Base-by-base conservation (phyloP, 805 yeast species). In the Lipomyces sp. region DNA sequence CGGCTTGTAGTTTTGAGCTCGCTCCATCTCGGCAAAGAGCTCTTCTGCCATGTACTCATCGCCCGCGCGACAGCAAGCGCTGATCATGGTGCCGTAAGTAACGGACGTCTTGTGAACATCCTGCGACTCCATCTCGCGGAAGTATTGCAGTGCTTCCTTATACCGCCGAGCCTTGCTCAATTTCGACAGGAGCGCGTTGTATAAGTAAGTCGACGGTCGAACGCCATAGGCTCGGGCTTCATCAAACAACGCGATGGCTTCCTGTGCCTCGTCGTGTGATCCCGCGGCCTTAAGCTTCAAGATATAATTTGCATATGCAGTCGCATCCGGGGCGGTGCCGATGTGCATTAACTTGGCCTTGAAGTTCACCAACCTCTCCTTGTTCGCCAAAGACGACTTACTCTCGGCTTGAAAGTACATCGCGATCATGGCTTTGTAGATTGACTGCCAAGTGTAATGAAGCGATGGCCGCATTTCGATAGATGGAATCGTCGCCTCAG, bases 11-110 rank as follows among this genome's bases (percentile, higher is more conserved):
- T 54, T 48, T 6, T 65, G 57, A 13, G 63, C 61, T 5, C 31
- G 33, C 47, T 69, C 73, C 70, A 70, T 66, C 43, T 69, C 71
- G 7, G 52, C 59, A 28, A 70, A 70, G 28, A 70, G 55, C 16
- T 42, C 31, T 52, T 60, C 61, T 8, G 72, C 73, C 18, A 46
- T 49, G 11, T 40, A 62, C 8, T 49, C 68, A 23, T 67, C 68
- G 10, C 69, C 70, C 11, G 68, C 65, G 4, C 74, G 61, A 41
- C 72, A 66, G 39, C 68, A 66, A 2, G 71, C 70, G 45, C 65
- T 61, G 45, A 70, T 67, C 67, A 70, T 63, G 5, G 71, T 67
- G 19, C 72, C 73, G 46, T 65, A 69, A 7, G 74, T 70, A 21
- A 68, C 65, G 26, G 63, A 61, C 16, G 59, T 60, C 52, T 61